These are phyloP conservation scores for Heliamphora pulchella DNA, from an alignment of 179 eudicot genomes.

Conservation along the genomic window DNA sequence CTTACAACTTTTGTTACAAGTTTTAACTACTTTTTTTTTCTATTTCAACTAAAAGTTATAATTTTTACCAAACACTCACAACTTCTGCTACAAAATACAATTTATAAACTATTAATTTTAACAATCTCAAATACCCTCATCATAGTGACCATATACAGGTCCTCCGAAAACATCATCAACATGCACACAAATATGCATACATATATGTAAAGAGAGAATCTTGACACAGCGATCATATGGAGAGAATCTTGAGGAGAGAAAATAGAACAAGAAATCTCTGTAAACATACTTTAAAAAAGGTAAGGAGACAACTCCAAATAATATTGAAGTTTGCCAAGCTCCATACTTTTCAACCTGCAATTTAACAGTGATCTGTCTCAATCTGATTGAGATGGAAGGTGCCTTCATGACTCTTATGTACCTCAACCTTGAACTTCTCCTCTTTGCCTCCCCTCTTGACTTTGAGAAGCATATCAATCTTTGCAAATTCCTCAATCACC, in stretches of 20 bases:
- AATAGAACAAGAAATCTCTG: not conserved
- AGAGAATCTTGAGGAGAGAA: not conserved
- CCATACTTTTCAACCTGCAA: not conserved
- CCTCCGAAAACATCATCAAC: too few relatives aligned
- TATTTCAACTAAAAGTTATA: too few relatives aligned
- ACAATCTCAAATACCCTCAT: too few relatives aligned
- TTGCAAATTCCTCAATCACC: conserved; percentile 53
- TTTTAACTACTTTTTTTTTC: too few relatives aligned
- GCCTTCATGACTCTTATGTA: conserved; percentile 70
- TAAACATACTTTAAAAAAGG: not conserved
- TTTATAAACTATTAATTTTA: too few relatives aligned
- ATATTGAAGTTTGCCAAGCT: not conserved
- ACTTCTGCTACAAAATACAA: too few relatives aligned
- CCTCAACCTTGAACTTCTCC: conserved; percentile 74
- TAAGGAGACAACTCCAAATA: not conserved
- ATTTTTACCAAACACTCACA: too few relatives aligned
- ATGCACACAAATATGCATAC: too few relatives aligned
- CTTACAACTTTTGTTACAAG: too few relatives aligned
- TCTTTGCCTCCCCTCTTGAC: conserved; percentile 72
- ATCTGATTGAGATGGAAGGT: conserved; percentile 58
- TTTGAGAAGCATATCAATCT: conserved; percentile 62
- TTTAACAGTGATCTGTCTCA: conserved; percentile 27
- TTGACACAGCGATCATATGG: too few relatives aligned
- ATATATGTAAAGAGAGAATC: too few relatives aligned
- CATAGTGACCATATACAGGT: too few relatives aligned